phyloP scores from a whole-genome alignment of 1,284 basidiomycete genomes.

The Malassezia furfur region DNA sequence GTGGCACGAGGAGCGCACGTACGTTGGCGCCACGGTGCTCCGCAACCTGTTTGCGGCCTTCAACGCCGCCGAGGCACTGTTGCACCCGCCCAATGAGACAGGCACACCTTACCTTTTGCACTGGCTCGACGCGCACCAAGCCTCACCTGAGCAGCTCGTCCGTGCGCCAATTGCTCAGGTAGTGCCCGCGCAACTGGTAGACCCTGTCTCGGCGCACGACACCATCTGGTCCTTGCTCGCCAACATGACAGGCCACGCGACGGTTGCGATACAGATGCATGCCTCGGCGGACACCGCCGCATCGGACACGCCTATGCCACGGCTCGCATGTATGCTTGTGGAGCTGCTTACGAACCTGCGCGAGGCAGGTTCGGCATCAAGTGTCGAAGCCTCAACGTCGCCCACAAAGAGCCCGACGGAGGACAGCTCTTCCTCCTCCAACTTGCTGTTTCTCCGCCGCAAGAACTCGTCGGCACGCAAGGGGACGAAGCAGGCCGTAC shows the following conservation, averaged over 20 bases:
- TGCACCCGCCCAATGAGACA: slow-evolving; percentile 15
- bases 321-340: neutral
- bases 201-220: neutral
- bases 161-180: neutral
- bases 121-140: neutral
- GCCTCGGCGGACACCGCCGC: neutral
- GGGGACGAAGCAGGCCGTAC: neutral
- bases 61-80: slow-evolving; percentile 31
- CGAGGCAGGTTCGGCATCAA: neutral
- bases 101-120: neutral
- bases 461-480: neutral
- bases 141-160: neutral
- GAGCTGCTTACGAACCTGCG: neutral
- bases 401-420: neutral
- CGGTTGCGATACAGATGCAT: neutral
- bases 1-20: slow-evolving; percentile 9
- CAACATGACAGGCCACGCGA: neutral
- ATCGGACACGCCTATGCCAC: neutral
- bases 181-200: neutral
- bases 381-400: neutral
- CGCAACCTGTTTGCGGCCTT: slow-evolving; percentile 44
- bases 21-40: slow-evolving; percentile 40
- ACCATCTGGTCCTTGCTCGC: neutral
- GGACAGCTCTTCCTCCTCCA: neutral
- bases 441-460: neutral